A percentile compares a stretch with the other conserved stretches of the same genome.
phyloP scores from a whole-genome alignment of 805 yeast genomes.

The Kazachstania martiniae region DNA sequence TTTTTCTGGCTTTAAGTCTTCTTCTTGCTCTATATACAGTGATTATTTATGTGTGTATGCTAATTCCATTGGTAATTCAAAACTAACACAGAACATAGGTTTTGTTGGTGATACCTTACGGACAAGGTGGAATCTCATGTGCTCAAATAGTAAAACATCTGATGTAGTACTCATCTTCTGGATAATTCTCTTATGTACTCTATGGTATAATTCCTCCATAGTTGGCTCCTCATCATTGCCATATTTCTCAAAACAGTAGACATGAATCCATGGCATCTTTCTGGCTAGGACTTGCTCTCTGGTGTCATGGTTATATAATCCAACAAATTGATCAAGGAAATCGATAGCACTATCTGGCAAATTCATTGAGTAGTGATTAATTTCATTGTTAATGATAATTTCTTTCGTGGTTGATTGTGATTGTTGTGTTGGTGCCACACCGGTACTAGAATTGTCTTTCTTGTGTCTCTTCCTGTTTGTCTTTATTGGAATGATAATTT shows the following conservation, averaged over 20 bases:
- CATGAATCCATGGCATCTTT: constrained; percentile 66
- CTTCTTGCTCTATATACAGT: too few relatives aligned
- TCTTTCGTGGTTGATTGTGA: constrained; percentile 15
- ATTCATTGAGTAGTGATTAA: constrained; percentile 81
- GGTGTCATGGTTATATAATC: constrained; percentile 45
- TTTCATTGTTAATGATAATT: constrained; percentile 17
- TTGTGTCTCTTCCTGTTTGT: constrained; percentile 29
- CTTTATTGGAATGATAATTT: constrained; percentile 27
- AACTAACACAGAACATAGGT: constrained; percentile 87
- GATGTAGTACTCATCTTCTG: constrained; percentile 36
- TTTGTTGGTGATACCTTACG: constrained; percentile 95
- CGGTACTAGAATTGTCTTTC: constrained; percentile 14
- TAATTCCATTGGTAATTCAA: constrained; percentile 42
- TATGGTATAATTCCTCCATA: constrained; percentile 51
- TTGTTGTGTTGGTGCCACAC: constrained; percentile 17
- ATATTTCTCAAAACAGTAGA: constrained; percentile 87
- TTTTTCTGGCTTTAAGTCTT: too few relatives aligned
- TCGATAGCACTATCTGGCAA: constrained; percentile 87
- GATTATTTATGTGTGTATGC: constrained; percentile 6
- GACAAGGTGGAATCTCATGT: constrained; percentile 64
- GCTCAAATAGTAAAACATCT: constrained; percentile 36
- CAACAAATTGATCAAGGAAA: constrained; percentile 67
- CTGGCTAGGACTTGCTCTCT: constrained; percentile 31
- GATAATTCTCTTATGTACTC: constrained; percentile 48
- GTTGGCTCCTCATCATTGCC: constrained; percentile 67